Evolutionary conservation across 2,329 filamentous ascomycete genomes (phyloP).

Genomic region (Domatiomyces globalis): DNA sequence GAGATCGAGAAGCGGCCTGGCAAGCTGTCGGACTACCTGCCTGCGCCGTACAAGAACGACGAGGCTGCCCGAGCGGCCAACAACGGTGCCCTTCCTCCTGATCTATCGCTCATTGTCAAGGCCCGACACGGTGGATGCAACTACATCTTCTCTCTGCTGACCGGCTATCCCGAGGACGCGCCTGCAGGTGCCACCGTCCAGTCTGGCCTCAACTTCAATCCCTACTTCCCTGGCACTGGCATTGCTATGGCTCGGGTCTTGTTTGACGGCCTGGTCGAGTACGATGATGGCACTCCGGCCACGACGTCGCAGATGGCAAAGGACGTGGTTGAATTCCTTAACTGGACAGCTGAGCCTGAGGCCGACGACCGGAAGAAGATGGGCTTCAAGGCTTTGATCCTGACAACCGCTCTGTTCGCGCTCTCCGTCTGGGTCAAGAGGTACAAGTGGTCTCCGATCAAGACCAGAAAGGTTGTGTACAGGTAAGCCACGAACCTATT

Average conservation of each 20-base stretch:
- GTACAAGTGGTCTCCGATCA: constrained; percentile 97
- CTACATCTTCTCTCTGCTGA: constrained; percentile 95
- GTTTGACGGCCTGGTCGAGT: constrained; percentile 94
- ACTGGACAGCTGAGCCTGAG: constrained; percentile 98
- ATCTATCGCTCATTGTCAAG: constrained; percentile 97
- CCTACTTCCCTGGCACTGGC: constrained; percentile 92
- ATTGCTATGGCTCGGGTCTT: constrained; percentile 98
- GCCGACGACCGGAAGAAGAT: constrained; percentile 99
- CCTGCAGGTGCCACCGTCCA: constrained; percentile 77
- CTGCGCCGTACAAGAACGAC: constrained; percentile 93
- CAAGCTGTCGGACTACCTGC: constrained; percentile 97
- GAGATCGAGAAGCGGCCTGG: constrained; percentile 97
- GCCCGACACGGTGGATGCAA: constrained; percentile 93
- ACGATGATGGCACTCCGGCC: constrained; percentile 89
- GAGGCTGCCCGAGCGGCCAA: constrained; percentile 96
- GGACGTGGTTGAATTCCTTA: constrained; percentile 96
- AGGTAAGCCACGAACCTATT: constrained; percentile 32
- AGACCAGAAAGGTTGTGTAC: constrained; percentile 88
- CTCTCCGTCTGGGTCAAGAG: constrained; percentile 96
- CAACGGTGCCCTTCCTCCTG: constrained; percentile 91
- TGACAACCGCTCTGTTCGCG: constrained; percentile 65
- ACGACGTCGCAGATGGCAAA: constrained; percentile 99
- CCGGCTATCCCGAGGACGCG: constrained; percentile 91
- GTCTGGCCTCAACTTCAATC: constrained; percentile 97
- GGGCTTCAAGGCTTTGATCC: constrained; percentile 88